Evolutionary conservation across 2,329 filamentous ascomycete genomes (phyloP), one percentile per base, ranked within the genome.

Genomic region (Aspergillus calidoustus): DNA sequence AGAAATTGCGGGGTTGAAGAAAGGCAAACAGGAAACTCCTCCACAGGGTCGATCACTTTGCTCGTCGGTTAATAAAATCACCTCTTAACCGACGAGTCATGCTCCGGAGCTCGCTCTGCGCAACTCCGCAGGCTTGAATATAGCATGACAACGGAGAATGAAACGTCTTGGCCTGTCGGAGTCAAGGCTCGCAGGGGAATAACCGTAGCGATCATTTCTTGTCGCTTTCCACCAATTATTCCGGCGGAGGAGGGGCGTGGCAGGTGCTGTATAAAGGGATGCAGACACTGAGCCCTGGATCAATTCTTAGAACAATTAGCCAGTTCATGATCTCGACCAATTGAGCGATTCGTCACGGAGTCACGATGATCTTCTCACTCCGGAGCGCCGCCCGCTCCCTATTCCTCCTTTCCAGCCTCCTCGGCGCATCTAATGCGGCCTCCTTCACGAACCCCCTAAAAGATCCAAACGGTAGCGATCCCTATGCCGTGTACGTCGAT

Each of bases 401-500:
- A 4, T 48, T 57, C 34, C 48, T 61, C 13, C 11, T 34, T 2
- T 19, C 28, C 7, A 38, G 17, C 46, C 47, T 60, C 23, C 31
- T 60, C 7, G 51, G 34, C 6, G n/a, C 46, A 7, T 46, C 53
- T 15, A 46, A 56, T 56, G 58, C 52, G 7, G 47, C 59, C 17
- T 47, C 46, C 2, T 56, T 56, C 38, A 51, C 47, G 2, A 56
- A 49, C 13, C 58, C 53, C 11, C 30, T 56, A 23, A 60, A 61
- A 15, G 49, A 76, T 19, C 78, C 77, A 0, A 79, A 82, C 43
- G 84, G 85, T 8, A 81, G 79, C 22, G 84, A 87, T 65, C 83
- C 85, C 0, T 82, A 82, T 62, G 80, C 87, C 6, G 80, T 81
- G 1, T 86, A 80, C 57, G 77, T 77, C 0, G 81, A 79, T 11